These are phyloP conservation scores for Cucurbita moschata DNA, from an alignment of 306 rosid genomes.

Conservation along the genomic window DNA sequence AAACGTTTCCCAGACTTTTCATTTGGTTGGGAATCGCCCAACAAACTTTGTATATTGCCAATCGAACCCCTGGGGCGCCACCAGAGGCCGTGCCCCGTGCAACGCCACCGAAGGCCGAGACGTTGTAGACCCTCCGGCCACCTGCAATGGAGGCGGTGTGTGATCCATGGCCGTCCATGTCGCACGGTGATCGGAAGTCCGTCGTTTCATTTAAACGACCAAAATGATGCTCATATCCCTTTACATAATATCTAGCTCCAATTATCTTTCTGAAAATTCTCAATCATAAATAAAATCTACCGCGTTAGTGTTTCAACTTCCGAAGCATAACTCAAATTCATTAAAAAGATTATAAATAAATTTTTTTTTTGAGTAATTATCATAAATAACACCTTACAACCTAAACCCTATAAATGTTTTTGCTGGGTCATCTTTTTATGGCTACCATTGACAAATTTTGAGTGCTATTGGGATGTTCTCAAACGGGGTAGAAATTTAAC, in stretches of 20 bases:
- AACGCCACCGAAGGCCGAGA: conserved; percentile 50
- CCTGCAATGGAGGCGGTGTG: conserved; percentile 81
- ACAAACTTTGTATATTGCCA: conserved; percentile 90
- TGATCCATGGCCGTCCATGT: conserved; percentile 81
- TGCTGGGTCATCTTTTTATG: no score
- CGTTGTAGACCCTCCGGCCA: conserved; percentile 37
- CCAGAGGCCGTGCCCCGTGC: conserved; percentile 68
- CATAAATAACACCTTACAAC: no score
- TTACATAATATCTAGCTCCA: conserved; percentile 70
- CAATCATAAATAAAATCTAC: neutral
- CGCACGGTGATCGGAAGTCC: conserved; percentile 71
- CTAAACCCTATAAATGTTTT: no score
- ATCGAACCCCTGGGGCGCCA: conserved; percentile 55
- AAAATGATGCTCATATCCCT: conserved; percentile 29
- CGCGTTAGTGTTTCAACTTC: no score
- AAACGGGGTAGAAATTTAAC: no score
- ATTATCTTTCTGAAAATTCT: conserved; percentile 37
- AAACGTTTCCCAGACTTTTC: conserved; percentile 45
- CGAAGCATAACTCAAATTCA: no score
- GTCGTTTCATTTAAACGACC: conserved; percentile 41
- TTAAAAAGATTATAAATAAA: no score
- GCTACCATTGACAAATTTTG: no score
- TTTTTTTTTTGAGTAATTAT: no score
- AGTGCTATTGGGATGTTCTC: no score
- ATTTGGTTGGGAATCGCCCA: conserved; percentile 60